phyloP scores from a whole-genome alignment of 306 rosid species.

The Castanea mollissima region DNA sequence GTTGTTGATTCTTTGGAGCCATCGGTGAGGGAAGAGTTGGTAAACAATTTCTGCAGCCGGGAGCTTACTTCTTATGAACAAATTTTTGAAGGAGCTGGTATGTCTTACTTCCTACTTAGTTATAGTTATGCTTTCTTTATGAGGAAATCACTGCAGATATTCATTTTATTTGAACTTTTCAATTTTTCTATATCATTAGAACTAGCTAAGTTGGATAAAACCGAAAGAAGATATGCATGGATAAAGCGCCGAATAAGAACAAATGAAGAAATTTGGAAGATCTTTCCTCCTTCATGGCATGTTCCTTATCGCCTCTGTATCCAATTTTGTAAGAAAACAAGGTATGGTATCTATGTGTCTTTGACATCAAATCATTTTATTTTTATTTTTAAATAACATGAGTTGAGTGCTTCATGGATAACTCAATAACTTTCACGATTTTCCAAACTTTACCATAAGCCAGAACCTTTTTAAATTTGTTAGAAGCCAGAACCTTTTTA shows the following conservation, averaged over 20 bases:
- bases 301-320: conserved; percentile 95
- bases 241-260: conserved; percentile 97
- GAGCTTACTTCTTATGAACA: conserved; percentile 98
- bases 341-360: conserved; percentile 48
- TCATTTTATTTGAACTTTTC: conserved; percentile 17
- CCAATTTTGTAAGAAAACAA: conserved; percentile 91
- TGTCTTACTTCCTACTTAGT: conserved; percentile 26
- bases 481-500: too few relatives aligned
- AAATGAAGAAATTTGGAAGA: conserved; percentile 97
- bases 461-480: background rate
- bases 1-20: conserved; percentile 98
- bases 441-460: background rate
- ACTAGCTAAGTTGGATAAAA: conserved; percentile 94
- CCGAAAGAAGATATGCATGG: conserved; percentile 99
- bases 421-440: background rate
- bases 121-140: conserved; percentile 23
- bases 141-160: conserved; percentile 10
- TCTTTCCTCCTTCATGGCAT: conserved; percentile 92
- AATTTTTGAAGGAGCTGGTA: conserved; percentile 99
- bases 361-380: conserved; percentile 7
- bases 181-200: conserved; percentile 40
- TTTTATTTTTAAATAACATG: background rate
- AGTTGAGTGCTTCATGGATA: background rate
- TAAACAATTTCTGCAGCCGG: conserved; percentile 88
- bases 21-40: conserved; percentile 96